Base-by-base conservation (phyloP, 176 grass and related monocot genomes). In the Oryza glaberrima region DNA sequence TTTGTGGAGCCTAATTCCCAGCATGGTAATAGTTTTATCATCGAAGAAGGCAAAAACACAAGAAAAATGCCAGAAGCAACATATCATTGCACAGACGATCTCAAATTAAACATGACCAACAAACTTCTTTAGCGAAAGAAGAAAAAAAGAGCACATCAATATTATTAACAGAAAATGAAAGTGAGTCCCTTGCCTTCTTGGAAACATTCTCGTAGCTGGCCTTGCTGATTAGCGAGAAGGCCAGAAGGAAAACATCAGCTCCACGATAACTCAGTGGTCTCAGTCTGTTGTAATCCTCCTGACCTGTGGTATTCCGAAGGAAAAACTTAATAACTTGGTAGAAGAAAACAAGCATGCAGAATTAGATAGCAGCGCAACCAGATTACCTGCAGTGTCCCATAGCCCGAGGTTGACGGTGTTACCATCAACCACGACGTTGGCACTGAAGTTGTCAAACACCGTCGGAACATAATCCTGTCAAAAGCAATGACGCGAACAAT, bases 171-270 rank as follows among this genome's bases (percentile, higher is more conserved):
- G 69, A 84, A 84, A 44, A 70, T 25, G 20, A 75, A 72, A 44
- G 72, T 69, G 1, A 66, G 38, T 41, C n/a, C 47, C 89, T 91
- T 91, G 67, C 92, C 92, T 94, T 94, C 89, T 91, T 94, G 7
- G 92, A 90, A 86, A 94, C 92, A 82, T 94, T 94, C 82, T 89
- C 89, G 64, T 94, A 94, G 43, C 89, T 94, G 61, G 92, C 92
- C 84, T 94, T 94, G 65, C 92, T 94, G 79, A 94, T 94, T 34
- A 94, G 89, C 32, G 92, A 94, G 84, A 94, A 94, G 63, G 92
- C 89, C 84, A 94, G 89, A 80, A 91, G 89, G 71, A 94, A 94
- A 84, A 94, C 89, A 71, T 94, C 92, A 48, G 92, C 92, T 73
- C 92, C 92, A 82, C 92, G 89, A 72, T 94, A 94, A 23, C 92